Evolutionary conservation across 1,284 basidiomycete genomes (phyloP).

Genomic region (Rhodotorula sp.): DNA sequence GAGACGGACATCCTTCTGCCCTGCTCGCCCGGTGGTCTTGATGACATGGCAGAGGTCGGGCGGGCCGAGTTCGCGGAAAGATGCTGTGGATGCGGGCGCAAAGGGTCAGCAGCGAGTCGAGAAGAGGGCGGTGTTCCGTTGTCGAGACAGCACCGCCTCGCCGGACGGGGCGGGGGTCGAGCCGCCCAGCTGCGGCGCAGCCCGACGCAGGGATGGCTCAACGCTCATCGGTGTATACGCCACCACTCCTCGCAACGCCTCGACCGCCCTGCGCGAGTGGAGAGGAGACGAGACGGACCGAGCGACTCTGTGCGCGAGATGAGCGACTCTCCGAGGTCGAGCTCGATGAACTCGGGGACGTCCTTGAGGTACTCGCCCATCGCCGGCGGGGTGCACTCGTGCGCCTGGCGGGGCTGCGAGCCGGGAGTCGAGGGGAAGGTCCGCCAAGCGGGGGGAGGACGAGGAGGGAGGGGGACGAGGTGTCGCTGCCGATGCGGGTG

Average conservation of each 20-base stretch:
- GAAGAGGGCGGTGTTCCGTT: neutral
- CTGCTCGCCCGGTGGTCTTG: conserved; percentile 81
- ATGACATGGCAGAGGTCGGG: conserved; percentile 96
- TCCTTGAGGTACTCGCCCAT: conserved; percentile 52
- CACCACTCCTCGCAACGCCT: neutral
- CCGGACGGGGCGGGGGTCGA: too few species aligned
- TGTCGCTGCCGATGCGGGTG: too few species aligned
- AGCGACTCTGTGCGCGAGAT: conserved; percentile 88
- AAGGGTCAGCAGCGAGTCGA: neutral
- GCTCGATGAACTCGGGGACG: conserved; percentile 71
- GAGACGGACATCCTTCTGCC: conserved; percentile 75
- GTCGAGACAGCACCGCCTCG: neutral
- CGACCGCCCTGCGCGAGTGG: neutral
- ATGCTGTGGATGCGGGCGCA: conserved; percentile 59
- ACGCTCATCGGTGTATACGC: too few species aligned
- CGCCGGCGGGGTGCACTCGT: neutral
- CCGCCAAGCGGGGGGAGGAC: too few species aligned
- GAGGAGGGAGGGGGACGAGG: too few species aligned
- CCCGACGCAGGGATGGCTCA: too few species aligned
- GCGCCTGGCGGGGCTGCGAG: too few species aligned
- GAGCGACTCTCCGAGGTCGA: conserved; percentile 85
- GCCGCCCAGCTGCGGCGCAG: too few species aligned
- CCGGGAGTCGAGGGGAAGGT: too few species aligned
- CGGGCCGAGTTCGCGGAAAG: conserved; percentile 94
- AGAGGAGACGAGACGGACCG: conserved; percentile 59